Base-by-base conservation (phyloP, 257 asterid genomes). In the Fraxinus excelsior region DNA sequence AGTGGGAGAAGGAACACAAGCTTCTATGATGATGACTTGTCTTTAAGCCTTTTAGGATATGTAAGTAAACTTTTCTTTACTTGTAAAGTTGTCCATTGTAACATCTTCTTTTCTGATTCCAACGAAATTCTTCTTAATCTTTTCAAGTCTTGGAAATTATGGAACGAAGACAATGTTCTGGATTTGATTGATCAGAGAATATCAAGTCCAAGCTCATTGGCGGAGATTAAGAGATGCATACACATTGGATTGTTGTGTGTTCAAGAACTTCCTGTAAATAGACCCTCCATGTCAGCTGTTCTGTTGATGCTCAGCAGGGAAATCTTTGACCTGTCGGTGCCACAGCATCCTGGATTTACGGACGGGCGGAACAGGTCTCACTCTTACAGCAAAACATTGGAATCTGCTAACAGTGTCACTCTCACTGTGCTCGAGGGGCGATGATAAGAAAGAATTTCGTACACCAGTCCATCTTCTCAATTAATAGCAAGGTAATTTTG, bases 181-280 rank as follows among this genome's bases (percentile, higher is more conserved):
- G 85, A 75, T 13, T 77, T 83, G 6, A 62, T 85, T 1, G 88
- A 85, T 23, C 49, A 21, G 64, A 80, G 78, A 23, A 75, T 82
- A 77, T n/a, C 56, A 7, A 37, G 38, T 71, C 56, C 75, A 38
- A 26, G 19, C 25, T 74, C 67, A 10, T 12, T 13, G 32, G 49
- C 38, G 37, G 84, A 79, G 26, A 71, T 80, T 11, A 53, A 74
- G 53, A 80, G 86, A 79, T 80, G 84, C 70, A 37, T 82, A 51
- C 84, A 82, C 37, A 80, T 85, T 1, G 88, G 83, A 4, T 46
- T 85, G 70, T n/a, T 85, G 67, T 85, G 85, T 35, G 86, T 85
- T 5, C 84, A 82, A 67, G 83, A 80, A 58, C 78, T 60, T 71
- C 81, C 86, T 1, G 56, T 9, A 3, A 44, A 49, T 37, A 72